A percentile compares a stretch with the other conserved stretches of the same genome.
These are phyloP conservation scores for Candida manassasensis DNA, from an alignment of 805 yeast species.

Conservation along the genomic window DNA sequence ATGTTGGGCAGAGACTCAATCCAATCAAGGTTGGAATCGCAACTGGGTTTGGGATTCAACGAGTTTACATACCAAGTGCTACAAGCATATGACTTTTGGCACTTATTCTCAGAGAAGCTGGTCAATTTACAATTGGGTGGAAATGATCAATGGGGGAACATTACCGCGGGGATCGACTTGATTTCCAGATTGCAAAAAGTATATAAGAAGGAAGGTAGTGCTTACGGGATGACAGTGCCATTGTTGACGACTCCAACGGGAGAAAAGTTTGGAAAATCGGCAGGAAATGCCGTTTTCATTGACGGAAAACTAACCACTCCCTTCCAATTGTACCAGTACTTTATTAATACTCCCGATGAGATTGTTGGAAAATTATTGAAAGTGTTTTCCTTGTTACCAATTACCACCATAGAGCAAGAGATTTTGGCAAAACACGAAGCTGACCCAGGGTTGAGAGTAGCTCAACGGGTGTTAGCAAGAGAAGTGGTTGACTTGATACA, in stretches of 20 bases:
- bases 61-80: conserved; percentile 90
- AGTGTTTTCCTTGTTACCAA: conserved; percentile 75
- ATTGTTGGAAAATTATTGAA: conserved; percentile 66
- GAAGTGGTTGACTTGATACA: conserved; percentile 87
- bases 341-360: conserved; percentile 73
- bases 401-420: conserved; percentile 45
- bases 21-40: conserved; percentile 62
- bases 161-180: conserved; percentile 90
- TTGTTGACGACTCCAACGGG: conserved; percentile 83
- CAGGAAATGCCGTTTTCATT: conserved; percentile 93
- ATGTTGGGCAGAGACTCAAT: conserved; percentile 91
- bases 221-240: conserved; percentile 85
- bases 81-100: conserved; percentile 92
- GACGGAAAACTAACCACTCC: conserved; percentile 71
- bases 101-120: conserved; percentile 52
- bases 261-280: conserved; percentile 93
- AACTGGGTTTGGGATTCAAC: conserved; percentile 82
- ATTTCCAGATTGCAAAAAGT: conserved; percentile 52
- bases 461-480: conserved; percentile 72
- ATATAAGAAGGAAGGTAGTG: conserved; percentile 11
- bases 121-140: conserved; percentile 89
- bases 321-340: conserved; percentile 79
- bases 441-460: conserved; percentile 62
- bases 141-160: conserved; percentile 97
- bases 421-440: conserved; percentile 49